These are phyloP conservation scores for Brettanomyces custersianus DNA, from an alignment of 805 yeast species.

Conservation along the genomic window DNA sequence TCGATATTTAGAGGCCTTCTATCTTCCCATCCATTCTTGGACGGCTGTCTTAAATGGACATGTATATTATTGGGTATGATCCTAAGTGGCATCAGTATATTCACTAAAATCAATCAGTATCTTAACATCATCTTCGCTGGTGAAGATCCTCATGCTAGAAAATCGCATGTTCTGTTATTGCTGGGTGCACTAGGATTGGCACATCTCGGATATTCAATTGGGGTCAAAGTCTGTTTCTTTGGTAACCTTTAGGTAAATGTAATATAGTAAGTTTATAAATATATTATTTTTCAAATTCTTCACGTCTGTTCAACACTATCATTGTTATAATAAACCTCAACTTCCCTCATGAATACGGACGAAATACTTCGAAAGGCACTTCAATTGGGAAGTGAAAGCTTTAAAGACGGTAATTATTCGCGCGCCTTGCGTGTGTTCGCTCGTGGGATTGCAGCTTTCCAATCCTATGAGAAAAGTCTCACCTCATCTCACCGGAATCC, in stretches of 20 bases:
- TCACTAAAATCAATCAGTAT: constrained; percentile 36
- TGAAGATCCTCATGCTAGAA: constrained; percentile 21
- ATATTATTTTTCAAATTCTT: too few species aligned
- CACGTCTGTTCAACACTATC: too few species aligned
- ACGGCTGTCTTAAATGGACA: constrained; percentile 50
- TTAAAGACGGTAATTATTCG: constrained; percentile 12
- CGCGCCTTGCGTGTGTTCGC: constrained; percentile 16
- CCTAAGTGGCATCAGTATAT: constrained; percentile 49
- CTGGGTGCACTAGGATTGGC: constrained; percentile 33
- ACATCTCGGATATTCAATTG: constrained; percentile 51
- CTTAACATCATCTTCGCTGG: constrained; percentile 23
- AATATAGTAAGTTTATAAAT: too few species aligned
- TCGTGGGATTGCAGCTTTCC: constrained; percentile 10
- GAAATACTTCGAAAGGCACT: constrained; percentile 5
- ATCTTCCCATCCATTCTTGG: constrained; percentile 33
- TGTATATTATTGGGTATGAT: constrained; percentile 52
- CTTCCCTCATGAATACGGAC: constrained; percentile 1
- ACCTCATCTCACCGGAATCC: not conserved
- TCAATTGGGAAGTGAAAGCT: constrained; percentile 13
- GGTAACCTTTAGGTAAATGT: constrained; percentile 21
- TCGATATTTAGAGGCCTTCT: constrained; percentile 50
- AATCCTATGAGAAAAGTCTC: constrained; percentile 4
- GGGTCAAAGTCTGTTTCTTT: constrained; percentile 60
- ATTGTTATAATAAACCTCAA: too few species aligned
- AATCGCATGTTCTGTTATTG: constrained; percentile 28